Conservation (phyloP, 148 eudicot genomes). For the Persicaria tinctoria region DNA sequence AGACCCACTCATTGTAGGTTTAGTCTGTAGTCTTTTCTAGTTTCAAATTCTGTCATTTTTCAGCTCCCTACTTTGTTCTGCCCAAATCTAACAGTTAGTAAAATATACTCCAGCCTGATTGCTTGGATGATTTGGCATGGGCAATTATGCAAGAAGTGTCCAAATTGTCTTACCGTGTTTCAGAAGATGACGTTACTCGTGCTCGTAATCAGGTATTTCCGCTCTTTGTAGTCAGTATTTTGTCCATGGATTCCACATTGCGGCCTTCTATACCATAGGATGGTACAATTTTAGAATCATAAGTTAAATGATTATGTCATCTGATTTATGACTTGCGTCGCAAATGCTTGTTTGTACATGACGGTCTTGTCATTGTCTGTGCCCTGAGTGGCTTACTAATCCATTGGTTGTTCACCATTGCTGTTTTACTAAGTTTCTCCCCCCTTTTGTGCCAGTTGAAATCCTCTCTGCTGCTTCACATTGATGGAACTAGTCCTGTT, state of each 20-base stretch:
- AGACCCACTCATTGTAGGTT: background rate
- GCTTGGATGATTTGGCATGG: constrained; percentile 60
- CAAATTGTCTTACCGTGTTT: constrained; percentile 54
- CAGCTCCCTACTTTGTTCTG: background rate
- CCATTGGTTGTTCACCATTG: no score
- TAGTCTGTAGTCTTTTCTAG: background rate
- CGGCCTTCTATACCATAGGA: background rate
- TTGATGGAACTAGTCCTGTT: constrained; percentile 84
- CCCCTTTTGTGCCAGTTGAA: constrained; percentile 44
- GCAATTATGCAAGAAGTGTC: constrained; percentile 47
- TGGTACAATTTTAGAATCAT: background rate
- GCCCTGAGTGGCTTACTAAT: no score
- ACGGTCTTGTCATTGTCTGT: no score
- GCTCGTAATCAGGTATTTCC: constrained; percentile 60
- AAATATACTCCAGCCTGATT: constrained; percentile 52
- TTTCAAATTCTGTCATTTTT: background rate
- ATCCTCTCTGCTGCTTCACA: constrained; percentile 77
- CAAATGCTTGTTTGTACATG: no score
- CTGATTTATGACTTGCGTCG: background rate
- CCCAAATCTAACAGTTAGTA: constrained; percentile 5
- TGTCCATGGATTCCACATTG: background rate
- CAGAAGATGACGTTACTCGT: constrained; percentile 55
- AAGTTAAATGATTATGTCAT: background rate
- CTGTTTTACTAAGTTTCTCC: background rate
- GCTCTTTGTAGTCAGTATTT: background rate